Base-by-base conservation (phyloP, 768 basidiomycete genomes). In the Lactifluus echinatus region DNA sequence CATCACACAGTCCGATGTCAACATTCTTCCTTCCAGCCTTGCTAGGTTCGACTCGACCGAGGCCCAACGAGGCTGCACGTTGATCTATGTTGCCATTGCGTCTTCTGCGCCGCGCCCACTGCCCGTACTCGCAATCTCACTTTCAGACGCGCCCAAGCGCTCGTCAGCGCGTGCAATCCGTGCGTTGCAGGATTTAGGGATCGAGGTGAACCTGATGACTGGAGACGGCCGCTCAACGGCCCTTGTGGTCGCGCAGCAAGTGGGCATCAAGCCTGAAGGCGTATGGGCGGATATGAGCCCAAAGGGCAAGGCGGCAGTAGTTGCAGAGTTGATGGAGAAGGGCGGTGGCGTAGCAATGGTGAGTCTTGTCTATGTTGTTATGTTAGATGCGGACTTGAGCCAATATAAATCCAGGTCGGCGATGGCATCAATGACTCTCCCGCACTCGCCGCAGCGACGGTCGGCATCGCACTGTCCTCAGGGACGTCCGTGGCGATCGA, bases 401-500 rank as follows among this genome's bases (percentile, higher is more conserved):
- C 11, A 24, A 39, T 58, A 37, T 44, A 28, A 50, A 26, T 60
- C 21, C 61, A 94, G 93, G 93, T 99, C 39, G 96, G 96, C 23
- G 96, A 99, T 70, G 96, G 96, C 33, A 96, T 98, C 74, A 98
- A 99, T 69, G 96, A 99, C 69, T 97, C 95, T 2, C 95, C 94
- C 1, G 96, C 95, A 12, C 84, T 99, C 2, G 94, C 93, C 15
- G 93, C 92, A 4, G 91, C 95, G 0, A 91, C 93, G 1, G 90
- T 99, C 23, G 96, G 96, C 40, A 94, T 99, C 58, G 96, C 96
- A 1, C 82, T 99, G 5, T 94, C 91, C 11, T 89, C 93, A 3
- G 96, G 96, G 31, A 94, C 96, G 17, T 95, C 93, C 5, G 92
- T 99, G 43, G 96, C 96, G 10, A 87, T 99, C 50, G 96, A 98